Evolutionary conservation across 2,329 filamentous ascomycete species (phyloP).

Genomic region (Teratosphaeria nubilosa): DNA sequence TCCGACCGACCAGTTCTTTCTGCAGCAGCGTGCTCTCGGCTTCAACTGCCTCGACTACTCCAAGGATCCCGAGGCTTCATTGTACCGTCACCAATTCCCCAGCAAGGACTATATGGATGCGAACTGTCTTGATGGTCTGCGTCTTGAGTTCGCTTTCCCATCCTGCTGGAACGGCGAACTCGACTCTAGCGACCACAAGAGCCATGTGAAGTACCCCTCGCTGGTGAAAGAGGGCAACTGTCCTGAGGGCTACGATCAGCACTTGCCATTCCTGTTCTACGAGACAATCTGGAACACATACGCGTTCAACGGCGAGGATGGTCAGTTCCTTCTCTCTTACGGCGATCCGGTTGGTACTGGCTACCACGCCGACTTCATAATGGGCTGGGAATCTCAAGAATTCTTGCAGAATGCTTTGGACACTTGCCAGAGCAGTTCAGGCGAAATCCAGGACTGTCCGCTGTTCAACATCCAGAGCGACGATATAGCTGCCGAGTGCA

Average conservation of each 20-base stretch:
- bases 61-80: conserved; percentile 55
- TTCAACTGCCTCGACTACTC: conserved; percentile 92
- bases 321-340: conserved; percentile 66
- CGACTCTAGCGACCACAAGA: conserved; percentile 44
- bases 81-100: conserved; percentile 74
- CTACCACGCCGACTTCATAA: conserved; percentile 71
- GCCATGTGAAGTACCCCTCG: conserved; percentile 68
- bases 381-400: conserved; percentile 56
- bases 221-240: conserved; percentile 68
- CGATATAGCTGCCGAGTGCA: conserved; percentile 47
- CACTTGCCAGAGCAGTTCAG: conserved; percentile 61
- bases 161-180: conserved; percentile 75
- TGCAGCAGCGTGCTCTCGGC: conserved; percentile 72
- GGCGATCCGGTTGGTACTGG: conserved; percentile 66
- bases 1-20: conserved; percentile 57
- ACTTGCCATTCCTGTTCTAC: conserved; percentile 67
- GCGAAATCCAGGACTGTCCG: conserved; percentile 61
- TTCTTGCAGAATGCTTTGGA: conserved; percentile 65
- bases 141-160: conserved; percentile 78
- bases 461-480: conserved; percentile 61
- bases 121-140: conserved; percentile 71
- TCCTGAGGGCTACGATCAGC: conserved; percentile 56
- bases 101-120: conserved; percentile 69
- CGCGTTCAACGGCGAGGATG: conserved; percentile 50
- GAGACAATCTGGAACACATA: conserved; percentile 77